phyloP scores from a whole-genome alignment of 176 grass and related monocot genomes.

The Musa troglodytarum region DNA sequence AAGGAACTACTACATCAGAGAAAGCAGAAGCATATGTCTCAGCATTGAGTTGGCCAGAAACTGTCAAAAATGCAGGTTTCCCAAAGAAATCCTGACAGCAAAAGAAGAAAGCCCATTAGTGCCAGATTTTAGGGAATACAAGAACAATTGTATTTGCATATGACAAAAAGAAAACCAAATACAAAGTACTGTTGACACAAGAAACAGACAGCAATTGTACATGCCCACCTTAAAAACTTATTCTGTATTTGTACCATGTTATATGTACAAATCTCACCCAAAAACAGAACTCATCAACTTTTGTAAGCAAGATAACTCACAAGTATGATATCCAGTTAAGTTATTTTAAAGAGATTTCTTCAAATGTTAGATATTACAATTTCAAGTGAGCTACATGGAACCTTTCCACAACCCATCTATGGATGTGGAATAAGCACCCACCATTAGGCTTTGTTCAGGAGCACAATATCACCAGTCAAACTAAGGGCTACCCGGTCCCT shows the following conservation, averaged over 20 bases:
- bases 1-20: conserved; percentile 64
- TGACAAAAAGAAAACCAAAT: background rate
- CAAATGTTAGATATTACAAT: background rate
- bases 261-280: background rate
- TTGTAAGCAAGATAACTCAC: background rate
- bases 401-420: background rate
- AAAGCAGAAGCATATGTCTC: conserved; percentile 91
- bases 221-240: background rate
- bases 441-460: background rate
- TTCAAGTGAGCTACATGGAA: background rate
- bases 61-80: conserved; percentile 97
- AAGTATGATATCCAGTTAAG: background rate
- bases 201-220: background rate
- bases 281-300: background rate
- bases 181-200: background rate
- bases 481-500: background rate
- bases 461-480: background rate
- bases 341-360: background rate
- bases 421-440: background rate
- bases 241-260: background rate
- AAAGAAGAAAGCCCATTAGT: conserved; percentile 24
- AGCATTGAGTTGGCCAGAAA: conserved; percentile 91
- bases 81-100: conserved; percentile 87
- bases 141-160: background rate
- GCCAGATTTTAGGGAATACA: conserved; percentile 8